These are phyloP conservation scores for Trifolium repens DNA, from an alignment of 306 rosid species.

Conservation along the genomic window DNA sequence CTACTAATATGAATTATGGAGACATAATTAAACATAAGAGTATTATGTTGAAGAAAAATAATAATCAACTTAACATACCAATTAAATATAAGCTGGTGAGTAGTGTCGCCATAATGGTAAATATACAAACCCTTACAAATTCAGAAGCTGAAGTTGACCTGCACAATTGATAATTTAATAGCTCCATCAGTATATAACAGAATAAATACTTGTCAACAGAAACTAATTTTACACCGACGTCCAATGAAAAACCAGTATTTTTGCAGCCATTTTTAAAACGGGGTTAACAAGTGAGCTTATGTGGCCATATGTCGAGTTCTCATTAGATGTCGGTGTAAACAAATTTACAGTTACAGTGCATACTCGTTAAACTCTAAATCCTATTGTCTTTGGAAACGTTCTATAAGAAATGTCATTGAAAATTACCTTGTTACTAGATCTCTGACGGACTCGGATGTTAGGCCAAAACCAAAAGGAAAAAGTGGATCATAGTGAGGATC, in stretches of 20 bases:
- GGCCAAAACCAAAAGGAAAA: constrained; percentile 82
- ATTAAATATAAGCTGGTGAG: constrained; percentile 49
- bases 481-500: constrained; percentile 97
- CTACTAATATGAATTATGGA: too few species aligned
- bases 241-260: background rate
- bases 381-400: constrained; percentile 2
- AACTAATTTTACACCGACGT: background rate
- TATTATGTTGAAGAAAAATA: background rate
- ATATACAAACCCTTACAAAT: constrained; percentile 47
- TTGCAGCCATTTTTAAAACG: background rate
- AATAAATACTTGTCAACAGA: background rate
- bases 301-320: background rate
- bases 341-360: background rate
- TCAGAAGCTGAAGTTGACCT: constrained; percentile 81
- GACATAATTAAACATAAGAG: background rate
- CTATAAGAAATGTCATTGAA: background rate
- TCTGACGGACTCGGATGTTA: constrained; percentile 68
- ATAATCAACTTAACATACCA: constrained; percentile 55
- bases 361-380: background rate
- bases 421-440: constrained; percentile 69
- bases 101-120: constrained; percentile 49
- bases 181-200: constrained; percentile 2
- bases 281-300: background rate
- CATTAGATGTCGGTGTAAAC: background rate
- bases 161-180: constrained; percentile 9